Evolutionary conservation across 2,329 filamentous ascomycete genomes (phyloP).

Genomic region (Xylariomycetidae sp.): DNA sequence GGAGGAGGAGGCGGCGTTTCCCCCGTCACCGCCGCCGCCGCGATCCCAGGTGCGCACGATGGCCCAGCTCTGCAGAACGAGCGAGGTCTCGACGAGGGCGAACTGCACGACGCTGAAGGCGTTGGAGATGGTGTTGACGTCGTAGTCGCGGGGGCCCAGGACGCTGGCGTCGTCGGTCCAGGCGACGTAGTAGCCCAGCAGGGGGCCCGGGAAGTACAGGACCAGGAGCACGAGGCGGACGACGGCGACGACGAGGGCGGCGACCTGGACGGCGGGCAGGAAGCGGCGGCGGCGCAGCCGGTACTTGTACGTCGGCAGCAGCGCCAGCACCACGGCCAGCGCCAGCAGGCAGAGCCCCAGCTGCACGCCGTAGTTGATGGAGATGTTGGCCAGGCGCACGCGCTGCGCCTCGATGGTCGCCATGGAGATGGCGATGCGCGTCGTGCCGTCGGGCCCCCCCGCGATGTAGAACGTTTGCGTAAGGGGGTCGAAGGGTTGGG

Average conservation of each 20-base stretch:
- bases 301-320: slow-evolving; percentile 63
- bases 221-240: slow-evolving; percentile 54
- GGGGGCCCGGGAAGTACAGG: slow-evolving; percentile 57
- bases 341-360: slow-evolving; percentile 64
- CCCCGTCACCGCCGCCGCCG: slow-evolving; percentile 16
- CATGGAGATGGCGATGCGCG: slow-evolving; percentile 15
- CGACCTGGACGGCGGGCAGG: slow-evolving; percentile 59
- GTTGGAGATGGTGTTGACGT: slow-evolving; percentile 34
- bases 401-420: slow-evolving; percentile 18
- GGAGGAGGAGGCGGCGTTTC: too few relatives aligned
- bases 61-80: slow-evolving; percentile 49
- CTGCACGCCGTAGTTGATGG: slow-evolving; percentile 65
- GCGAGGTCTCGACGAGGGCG: slow-evolving; percentile 40
- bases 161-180: slow-evolving; percentile 50
- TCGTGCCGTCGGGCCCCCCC: slow-evolving; percentile 11
- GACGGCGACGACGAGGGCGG: slow-evolving; percentile 56
- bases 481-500: slow-evolving; percentile 18
- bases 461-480: slow-evolving; percentile 21
- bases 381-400: slow-evolving; percentile 26
- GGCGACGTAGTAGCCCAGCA: slow-evolving; percentile 56
- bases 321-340: slow-evolving; percentile 59
- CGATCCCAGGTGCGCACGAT: slow-evolving; percentile 48
- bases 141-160: slow-evolving; percentile 36
- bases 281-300: slow-evolving; percentile 64
- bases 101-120: slow-evolving; percentile 40